phyloP scores from a whole-genome alignment of 306 rosid genomes.

The Rubus idaeus region DNA sequence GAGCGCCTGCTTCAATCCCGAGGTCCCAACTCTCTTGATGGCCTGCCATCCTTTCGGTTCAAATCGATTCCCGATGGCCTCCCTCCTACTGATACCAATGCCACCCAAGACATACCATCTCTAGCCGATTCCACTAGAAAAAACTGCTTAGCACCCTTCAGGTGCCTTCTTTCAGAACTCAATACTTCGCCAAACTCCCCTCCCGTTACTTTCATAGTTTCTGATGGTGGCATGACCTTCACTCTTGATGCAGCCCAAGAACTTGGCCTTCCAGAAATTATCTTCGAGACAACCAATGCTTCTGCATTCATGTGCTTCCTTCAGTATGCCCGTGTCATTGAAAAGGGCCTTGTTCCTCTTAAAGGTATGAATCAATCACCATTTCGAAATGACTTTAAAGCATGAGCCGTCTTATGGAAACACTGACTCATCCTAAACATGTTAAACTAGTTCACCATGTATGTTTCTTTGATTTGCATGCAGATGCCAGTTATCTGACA shows the following conservation, averaged over 20 bases:
- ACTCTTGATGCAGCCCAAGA: conserved; percentile 36
- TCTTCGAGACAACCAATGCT: conserved; percentile 37
- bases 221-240: conserved; percentile 37
- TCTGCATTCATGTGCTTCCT: conserved; percentile 31
- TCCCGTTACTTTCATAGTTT: conserved; percentile 28
- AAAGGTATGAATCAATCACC: conserved; percentile 23
- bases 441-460: too few relatives aligned
- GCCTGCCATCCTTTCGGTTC: conserved; percentile 32
- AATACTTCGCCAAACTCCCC: conserved; percentile 11
- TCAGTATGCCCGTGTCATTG: conserved; percentile 23
- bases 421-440: too few relatives aligned
- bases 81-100: conserved; percentile 25
- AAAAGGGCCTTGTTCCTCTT: conserved; percentile 24
- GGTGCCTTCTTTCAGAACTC: conserved; percentile 14
- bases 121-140: conserved; percentile 15
- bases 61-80: conserved; percentile 35
- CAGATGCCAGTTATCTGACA: conserved; percentile 36
- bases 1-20: conserved; percentile 33
- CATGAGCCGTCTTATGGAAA: too few relatives aligned
- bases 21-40: conserved; percentile 25
- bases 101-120: conserved; percentile 31
- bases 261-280: conserved; percentile 28
- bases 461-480: conserved; percentile 11
- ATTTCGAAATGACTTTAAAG: too few relatives aligned
- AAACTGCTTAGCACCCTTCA: conserved; percentile 20